These are phyloP conservation scores for Scedosporium minutisporum DNA, from an alignment of 2,329 filamentous ascomycete species.

Conservation along the genomic window DNA sequence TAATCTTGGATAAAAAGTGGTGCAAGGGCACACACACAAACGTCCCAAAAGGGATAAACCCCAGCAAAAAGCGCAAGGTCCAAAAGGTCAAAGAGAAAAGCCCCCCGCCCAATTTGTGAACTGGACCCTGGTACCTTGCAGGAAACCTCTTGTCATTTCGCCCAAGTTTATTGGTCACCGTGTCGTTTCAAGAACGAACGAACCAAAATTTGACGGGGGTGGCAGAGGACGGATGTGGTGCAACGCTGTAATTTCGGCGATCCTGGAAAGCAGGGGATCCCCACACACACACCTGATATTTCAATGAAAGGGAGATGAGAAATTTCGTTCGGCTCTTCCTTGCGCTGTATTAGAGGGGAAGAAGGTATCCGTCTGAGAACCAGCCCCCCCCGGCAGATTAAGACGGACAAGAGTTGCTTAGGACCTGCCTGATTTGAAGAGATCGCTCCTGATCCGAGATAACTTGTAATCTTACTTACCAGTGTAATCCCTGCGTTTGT, in stretches of 20 bases:
- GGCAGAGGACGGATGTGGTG: neutral
- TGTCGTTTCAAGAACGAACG: neutral
- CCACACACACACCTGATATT: neutral
- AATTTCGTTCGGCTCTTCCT: neutral
- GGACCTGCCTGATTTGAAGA: neutral
- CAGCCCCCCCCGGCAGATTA: neutral
- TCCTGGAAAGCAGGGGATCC: neutral
- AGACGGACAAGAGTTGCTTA: neutral
- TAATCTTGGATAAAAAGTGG: neutral
- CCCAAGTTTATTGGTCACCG: neutral
- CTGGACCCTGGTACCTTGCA: neutral
- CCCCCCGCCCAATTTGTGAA: neutral
- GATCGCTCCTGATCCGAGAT: neutral
- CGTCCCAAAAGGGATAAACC: too few relatives aligned
- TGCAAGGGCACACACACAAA: neutral
- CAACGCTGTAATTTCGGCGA: conserved; percentile 2
- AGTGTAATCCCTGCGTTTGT: neutral
- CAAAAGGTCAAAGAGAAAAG: neutral
- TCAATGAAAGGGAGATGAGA: neutral
- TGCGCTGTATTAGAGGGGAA: neutral
- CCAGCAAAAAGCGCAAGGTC: neutral
- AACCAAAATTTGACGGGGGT: neutral
- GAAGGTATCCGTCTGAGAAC: neutral
- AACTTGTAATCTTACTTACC: neutral
- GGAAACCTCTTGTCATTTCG: neutral